Conservation (phyloP, 2,329 filamentous ascomycete species). For the Microsporum audouinii region DNA sequence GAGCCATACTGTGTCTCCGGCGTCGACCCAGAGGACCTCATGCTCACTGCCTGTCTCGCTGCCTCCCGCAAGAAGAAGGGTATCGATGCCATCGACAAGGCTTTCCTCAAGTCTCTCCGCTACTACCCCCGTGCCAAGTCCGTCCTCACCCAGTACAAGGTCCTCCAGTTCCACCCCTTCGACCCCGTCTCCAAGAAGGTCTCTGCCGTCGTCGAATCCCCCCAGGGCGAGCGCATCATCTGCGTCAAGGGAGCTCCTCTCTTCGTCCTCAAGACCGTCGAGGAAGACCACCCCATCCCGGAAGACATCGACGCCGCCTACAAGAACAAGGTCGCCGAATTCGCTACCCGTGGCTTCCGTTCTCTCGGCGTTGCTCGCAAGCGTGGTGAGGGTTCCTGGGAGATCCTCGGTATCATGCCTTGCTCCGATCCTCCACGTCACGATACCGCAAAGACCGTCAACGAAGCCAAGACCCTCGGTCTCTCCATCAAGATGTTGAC, state of each 20-base stretch:
- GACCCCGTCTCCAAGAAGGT: conserved; percentile 93
- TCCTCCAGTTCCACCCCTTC: conserved; percentile 75
- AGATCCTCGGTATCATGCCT: conserved; percentile 90
- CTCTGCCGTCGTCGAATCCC: conserved; percentile 68
- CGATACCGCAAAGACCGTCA: conserved; percentile 81
- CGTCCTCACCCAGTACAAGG: conserved; percentile 71
- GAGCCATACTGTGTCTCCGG: conserved; percentile 75
- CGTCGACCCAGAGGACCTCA: conserved; percentile 75
- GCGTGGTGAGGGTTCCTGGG: conserved; percentile 68
- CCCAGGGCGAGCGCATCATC: conserved; percentile 69
- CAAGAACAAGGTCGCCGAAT: conserved; percentile 86
- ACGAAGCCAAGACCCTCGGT: conserved; percentile 77
- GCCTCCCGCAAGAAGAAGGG: conserved; percentile 91
- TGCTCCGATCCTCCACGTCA: conserved; percentile 85
- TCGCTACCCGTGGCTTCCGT: conserved; percentile 85
- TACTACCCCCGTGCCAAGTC: conserved; percentile 73
- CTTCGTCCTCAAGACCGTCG: conserved; percentile 75
- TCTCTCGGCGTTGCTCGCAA: conserved; percentile 88
- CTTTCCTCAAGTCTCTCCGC: conserved; percentile 75
- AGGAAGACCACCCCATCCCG: conserved; percentile 70
- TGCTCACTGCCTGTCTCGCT: conserved; percentile 82
- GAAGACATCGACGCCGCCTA: conserved; percentile 69
- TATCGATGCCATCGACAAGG: conserved; percentile 90
- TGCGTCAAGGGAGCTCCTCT: conserved; percentile 88
- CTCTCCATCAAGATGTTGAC: conserved; percentile 94